Evolutionary conservation across 2,329 filamentous ascomycete species (phyloP), one percentile per base, ranked within the genome.

Genomic region (Sporothrix brasiliensis): DNA sequence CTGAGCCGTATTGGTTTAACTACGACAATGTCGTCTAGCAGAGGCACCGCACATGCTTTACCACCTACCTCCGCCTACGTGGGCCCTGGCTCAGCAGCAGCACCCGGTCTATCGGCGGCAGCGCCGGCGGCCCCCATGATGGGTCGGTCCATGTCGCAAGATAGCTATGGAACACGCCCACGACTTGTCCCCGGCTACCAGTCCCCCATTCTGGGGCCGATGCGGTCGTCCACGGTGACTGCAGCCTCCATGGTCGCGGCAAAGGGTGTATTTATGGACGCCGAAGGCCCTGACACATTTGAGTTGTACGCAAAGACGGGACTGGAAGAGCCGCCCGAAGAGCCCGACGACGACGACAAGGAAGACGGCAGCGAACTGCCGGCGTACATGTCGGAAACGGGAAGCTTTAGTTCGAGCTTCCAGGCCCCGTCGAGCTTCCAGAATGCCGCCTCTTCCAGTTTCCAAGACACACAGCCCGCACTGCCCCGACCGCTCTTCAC

Each of bases 401-500:
- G 49, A 9, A 69, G 70, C 52, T 69, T 69, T 21, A 60, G 60
- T 21, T 34, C 75, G 74, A 10, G 73, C 74, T 58, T 56, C 13
- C 52, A 49, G 24, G 50, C 79, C 80, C 44, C 50, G 5, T 63
- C 58, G 11, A 63, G 58, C 21, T 63, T 63, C 21, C 39, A 21
- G 13, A 47, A 47, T 34, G 56, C n/a, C 30, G 30, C 56, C 16
- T 63, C 58, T n/a, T 63, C 58, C 4, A 63, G 58, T 27, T 58
- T 49, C 19, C 60, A 66, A 24, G 53, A 79, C 80, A 34, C 50
- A 5, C 70, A 27, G 16, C 79, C 80, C 10, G 76, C n/a, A 3
- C n/a, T 77, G 19, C 76, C 78, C n/a, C 76, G 80, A 39, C 71
- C 75, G 10, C 74, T 79, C 27, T 82, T 86, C 70, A 81, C 80